Conservation (phyloP, 148 eudicot genomes). For the Nepenthes mirabilis region DNA sequence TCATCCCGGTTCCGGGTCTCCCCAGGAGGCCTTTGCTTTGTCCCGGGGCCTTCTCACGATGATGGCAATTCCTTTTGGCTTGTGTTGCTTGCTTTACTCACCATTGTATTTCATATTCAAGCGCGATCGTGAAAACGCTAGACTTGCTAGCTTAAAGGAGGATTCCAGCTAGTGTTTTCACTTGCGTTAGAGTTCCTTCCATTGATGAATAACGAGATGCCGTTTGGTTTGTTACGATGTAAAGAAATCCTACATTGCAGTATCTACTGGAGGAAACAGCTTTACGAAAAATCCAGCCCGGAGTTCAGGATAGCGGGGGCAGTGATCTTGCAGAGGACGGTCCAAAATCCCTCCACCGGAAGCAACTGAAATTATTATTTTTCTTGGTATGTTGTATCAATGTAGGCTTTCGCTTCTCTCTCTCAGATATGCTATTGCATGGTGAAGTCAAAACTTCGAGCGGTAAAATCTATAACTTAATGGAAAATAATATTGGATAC, state of each 20-base stretch:
- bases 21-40: constrained; percentile 64
- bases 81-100: constrained; percentile 77
- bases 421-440: too few species aligned
- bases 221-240: neutral
- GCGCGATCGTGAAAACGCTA: constrained; percentile 59
- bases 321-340: too few species aligned
- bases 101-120: constrained; percentile 66
- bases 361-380: too few species aligned
- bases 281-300: too few species aligned
- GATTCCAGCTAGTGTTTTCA: constrained; percentile 26
- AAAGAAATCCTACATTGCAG: neutral
- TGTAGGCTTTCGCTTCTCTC: too few species aligned
- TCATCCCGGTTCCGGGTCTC: constrained; percentile 40
- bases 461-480: too few species aligned
- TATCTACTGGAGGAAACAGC: too few species aligned
- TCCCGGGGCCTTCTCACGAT: constrained; percentile 78
- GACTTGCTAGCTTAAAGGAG: constrained; percentile 47
- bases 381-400: too few species aligned
- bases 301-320: too few species aligned
- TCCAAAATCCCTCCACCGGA: too few species aligned
- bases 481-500: too few species aligned
- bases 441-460: too few species aligned
- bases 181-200: neutral
- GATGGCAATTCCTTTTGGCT: constrained; percentile 89
- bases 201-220: neutral